Base-by-base conservation (phyloP, 83 land plant species). In the Isoetes engelmannii region DNA sequence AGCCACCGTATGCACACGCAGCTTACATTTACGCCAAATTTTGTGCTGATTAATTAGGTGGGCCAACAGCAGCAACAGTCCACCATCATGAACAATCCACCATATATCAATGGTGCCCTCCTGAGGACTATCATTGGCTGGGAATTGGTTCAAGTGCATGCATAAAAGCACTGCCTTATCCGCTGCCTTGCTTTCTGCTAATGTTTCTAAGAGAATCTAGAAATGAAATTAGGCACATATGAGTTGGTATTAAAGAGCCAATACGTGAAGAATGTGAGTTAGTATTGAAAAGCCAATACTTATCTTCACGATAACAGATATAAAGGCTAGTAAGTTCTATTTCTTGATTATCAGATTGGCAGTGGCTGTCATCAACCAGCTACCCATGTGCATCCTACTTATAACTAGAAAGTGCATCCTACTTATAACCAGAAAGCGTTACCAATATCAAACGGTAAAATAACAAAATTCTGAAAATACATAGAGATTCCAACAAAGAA, bases 71-170 rank as follows among this genome's bases (percentile, higher is more conserved):
- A 75, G 61, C 55, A 75, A 67, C 54, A 75, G 53, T 0, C 78
- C 78, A 45, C 78, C 78, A 63, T 75, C 78, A 12, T 75, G 78
- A 37, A 75, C 78, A 63, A 75, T 75, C 78, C 78, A 75, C 78
- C 78, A 75, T 7, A 75, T 74, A 46, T 75, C 78, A 63, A 75
- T 70, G 19, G 56, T 51, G 18, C 78, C 78, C 60, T 75, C 74
- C 51, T 75, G 78, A 13, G 55, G 65, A 42, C 65, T 67, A 4
- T 51, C 74, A 44, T 48, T 62, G 67, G 65, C 44, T 17, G 78
- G 78, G 42, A 75, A 75, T 67, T 61, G 45, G 57, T 70, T 45
- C 68, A 75, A 18, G 58, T 75, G 66, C 78, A 75, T 75, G 74
- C 78, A 75, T 4, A 70, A 19, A 5, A 75, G 49, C 8, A 75